Base-by-base conservation (phyloP, 169 alveolate species). In the Plasmodium sp. region DNA sequence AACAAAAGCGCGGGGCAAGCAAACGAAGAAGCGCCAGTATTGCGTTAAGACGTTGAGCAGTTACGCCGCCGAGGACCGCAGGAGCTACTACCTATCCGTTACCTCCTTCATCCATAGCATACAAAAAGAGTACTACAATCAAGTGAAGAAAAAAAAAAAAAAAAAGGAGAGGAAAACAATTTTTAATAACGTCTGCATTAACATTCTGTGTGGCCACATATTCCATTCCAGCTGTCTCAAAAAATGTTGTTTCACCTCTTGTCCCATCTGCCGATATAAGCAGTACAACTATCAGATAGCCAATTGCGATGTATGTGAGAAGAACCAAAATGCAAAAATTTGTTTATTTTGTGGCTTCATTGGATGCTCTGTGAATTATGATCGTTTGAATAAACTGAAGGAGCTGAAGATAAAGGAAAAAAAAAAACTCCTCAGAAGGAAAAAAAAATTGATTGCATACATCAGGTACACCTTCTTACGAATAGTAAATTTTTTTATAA, bases 251-350 rank as follows among this genome's bases (percentile, higher is more conserved):
- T 85, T 85, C 31, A 85, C 93, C 0, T 85, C 93, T 18, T 85
- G 93, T 33, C 93, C 93, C 6, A 85, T 85, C 36, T 85, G 93
- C 22, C 36, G 93, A 67, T 85, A 85, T 85, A 85, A 85, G 43
- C 93, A 85, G 80, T 85, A 85, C 43, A 85, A 85, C 75, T 85
- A 85, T 85, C 79, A 85, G 81, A 75, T 85, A 85, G 93, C 93
- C 31, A 85, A 75, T 85, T 85, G 93, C 27, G 85, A 85, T 74
- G 80, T 85, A 48, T 85, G 93, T 51, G 84, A 85, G 43, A 85
- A 75, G 75, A 85, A 73, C 51, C 43, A 75, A 4, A 75, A 85
- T 75, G 41, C 79, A 18, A 85, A 85, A 85, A 85, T 85, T 34
- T 85, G 93, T 45, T 74, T 85, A 75, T 85, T 77, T 36, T 85